Base-by-base conservation (phyloP, 148 eudicot genomes). In the Chenopodium suecicum region DNA sequence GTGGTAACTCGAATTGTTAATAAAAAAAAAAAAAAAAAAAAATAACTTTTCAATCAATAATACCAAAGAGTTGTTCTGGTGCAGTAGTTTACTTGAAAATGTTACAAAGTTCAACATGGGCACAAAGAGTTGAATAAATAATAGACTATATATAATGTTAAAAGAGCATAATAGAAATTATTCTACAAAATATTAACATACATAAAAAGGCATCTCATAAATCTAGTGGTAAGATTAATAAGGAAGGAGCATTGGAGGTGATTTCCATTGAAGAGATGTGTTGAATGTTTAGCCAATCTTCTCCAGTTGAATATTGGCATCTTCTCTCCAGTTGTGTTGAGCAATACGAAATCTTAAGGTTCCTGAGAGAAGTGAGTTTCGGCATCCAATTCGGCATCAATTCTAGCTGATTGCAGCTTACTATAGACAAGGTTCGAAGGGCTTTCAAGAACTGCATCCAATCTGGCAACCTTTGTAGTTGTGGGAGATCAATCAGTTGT, bases 241-340 rank as follows among this genome's bases (percentile, higher is more conserved):
- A 37, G 41, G 4, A 14, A 58, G 63, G n/a, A 58, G 19, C 20
- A 4, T 17, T 4, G 17, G 63, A 58, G 63, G 63, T 19, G 19
- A 58, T 58, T 14, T 58, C 63, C 19, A 0, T 19, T 0, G 63
- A 13, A 0, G 48, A 78, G 73, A 83, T 73, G 27, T 83, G 74
- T 16, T 79, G 75, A 67, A 80, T 78, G 31, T 63, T 72, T 9
- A 56, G 78, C 74, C 85, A 73, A 58, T 83, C 73, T 62, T 64
- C 71, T 27, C 78, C 81, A 17, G 54, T 44, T 22, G 78, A 58
- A 27, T 73, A 13, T 10, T 22, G 6, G 78, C 78, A 78, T 74
- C 79, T 73, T 74, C 25, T 22, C 65, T 47, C 52, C 8, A 83
- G 29, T 4, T 9, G 41, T 8, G 20, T 22, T 2, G 71, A 34